Evolutionary conservation across 2,329 filamentous ascomycete species (phyloP), one percentile per base, ranked within the genome.

Genomic region (Trichoderma atroviride): DNA sequence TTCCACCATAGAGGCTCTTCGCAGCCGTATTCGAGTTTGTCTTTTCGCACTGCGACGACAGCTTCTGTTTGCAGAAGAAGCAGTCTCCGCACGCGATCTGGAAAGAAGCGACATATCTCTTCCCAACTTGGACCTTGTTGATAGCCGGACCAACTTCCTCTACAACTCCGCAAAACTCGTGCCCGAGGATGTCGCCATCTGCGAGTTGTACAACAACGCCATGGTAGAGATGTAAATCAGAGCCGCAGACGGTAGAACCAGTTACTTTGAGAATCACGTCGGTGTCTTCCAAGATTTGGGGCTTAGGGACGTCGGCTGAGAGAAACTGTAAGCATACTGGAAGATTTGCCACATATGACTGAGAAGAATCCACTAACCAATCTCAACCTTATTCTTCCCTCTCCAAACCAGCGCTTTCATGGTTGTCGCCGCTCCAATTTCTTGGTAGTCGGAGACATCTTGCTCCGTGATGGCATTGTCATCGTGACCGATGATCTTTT

Each of bases 361-460:
- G 19, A 24, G 6, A 4, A 7, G 27, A n/a, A 19, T 9, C 22
- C 40, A 13, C n/a, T n/a, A 53, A 88, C 86, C 81, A 22, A 96
- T 83, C 76, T 91, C 81, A 58, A 97, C 92, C 35, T 83, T 87
- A 75, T 94, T 92, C 83, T 95, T 96, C 64, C 92, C 91, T 79
- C 91, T 88, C 93, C 93, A 97, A 2, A 87, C 87, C 16, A 96
- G 81, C 0, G 93, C 94, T 78, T 92, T 91, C 91, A 97, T 96
- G 19, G 80, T 91, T 74, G 5, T 78, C 81, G 78, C 80, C 3
- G 90, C 83, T 5, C 82, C 82, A 1, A 80, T 74, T 31, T 75
- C 53, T 27, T 70, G 65, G 69, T 91, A 92, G 73, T 89, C 89
- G 70, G 86, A 82, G 59, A 95, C 83, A 75, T 96, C 89, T 71